Evolutionary conservation across 768 basidiomycete species (phyloP).

Genomic region (Pleurotus eryngii): DNA sequence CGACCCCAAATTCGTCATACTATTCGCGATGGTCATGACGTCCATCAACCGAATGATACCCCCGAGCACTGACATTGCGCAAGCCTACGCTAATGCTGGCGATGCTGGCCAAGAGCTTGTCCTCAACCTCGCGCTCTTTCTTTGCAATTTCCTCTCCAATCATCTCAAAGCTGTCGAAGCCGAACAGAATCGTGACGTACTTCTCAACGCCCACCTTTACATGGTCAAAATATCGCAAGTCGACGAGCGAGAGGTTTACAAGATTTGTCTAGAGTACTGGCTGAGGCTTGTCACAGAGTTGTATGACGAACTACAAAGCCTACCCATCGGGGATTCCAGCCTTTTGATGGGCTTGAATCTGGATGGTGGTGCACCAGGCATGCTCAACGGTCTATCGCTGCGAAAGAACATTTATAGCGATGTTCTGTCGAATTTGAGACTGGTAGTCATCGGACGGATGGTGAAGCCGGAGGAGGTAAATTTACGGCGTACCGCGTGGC

Average conservation of each 20-base stretch:
- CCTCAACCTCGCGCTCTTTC: constrained; percentile 95
- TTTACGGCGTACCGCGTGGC: constrained; percentile 7
- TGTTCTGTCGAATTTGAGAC: constrained; percentile 86
- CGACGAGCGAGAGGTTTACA: constrained; percentile 98
- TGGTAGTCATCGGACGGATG: constrained; percentile 98
- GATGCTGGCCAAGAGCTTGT: constrained; percentile 97
- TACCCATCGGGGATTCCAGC: constrained; percentile 85
- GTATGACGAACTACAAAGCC: constrained; percentile 93
- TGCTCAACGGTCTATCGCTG: constrained; percentile 75
- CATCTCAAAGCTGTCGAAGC: constrained; percentile 95
- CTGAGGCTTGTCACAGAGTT: constrained; percentile 91
- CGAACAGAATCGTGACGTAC: constrained; percentile 82
- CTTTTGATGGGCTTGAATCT: constrained; percentile 87
- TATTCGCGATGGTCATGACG: constrained; percentile 99
- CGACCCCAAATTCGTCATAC: constrained; percentile 94
- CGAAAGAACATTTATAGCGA: constrained; percentile 96
- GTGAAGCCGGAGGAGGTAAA: constrained; percentile 97
- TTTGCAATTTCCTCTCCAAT: constrained; percentile 91
- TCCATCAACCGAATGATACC: constrained; percentile 96
- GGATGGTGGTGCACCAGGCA: constrained; percentile 60
- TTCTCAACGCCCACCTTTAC: constrained; percentile 95
- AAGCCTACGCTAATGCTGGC: constrained; percentile 84
- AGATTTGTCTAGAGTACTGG: constrained; percentile 99
- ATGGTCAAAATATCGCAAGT: constrained; percentile 98
- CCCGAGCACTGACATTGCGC: constrained; percentile 90